Evolutionary conservation across 2,329 filamentous ascomycete genomes (phyloP).

Genomic region (Aspergillus brunneoviolaceus): DNA sequence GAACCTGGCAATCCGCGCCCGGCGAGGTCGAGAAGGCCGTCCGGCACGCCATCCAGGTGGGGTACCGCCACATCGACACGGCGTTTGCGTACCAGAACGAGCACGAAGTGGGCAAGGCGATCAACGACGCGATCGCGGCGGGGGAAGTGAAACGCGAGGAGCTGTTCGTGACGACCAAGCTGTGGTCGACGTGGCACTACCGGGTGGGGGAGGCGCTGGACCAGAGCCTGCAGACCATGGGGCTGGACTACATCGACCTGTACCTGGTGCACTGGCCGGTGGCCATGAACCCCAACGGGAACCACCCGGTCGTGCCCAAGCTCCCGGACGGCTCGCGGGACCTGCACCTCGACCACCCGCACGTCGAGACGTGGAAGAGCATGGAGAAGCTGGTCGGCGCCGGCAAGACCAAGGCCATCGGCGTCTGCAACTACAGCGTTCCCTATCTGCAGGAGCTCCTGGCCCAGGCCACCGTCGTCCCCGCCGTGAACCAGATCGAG

Average conservation of each 20-base stretch:
- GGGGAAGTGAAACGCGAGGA: conserved; percentile 73
- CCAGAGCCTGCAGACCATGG: conserved; percentile 69
- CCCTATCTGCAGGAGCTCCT: conserved; percentile 56
- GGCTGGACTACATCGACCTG: conserved; percentile 78
- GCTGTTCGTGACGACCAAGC: conserved; percentile 80
- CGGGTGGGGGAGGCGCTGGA: conserved; percentile 68
- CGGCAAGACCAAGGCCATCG: conserved; percentile 58
- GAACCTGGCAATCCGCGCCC: conserved; percentile 64
- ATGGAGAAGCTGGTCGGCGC: conserved; percentile 60
- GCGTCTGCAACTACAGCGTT: conserved; percentile 60
- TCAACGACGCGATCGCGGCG: conserved; percentile 68
- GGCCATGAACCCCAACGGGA: conserved; percentile 69
- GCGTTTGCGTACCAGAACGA: conserved; percentile 58
- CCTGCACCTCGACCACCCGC: conserved; percentile 66
- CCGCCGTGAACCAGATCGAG: conserved; percentile 79
- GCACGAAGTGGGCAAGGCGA: conserved; percentile 74
- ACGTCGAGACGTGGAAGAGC: conserved; percentile 74
- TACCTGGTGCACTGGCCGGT: conserved; percentile 83
- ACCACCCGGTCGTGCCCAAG: conserved; percentile 63
- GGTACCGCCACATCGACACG: conserved; percentile 44
- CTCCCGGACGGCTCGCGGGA: conserved; percentile 72
- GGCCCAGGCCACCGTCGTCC: conserved; percentile 58
- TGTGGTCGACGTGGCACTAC: conserved; percentile 78
- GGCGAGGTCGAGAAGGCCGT: conserved; percentile 62
- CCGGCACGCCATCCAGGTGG: conserved; percentile 52